phyloP scores from a whole-genome alignment of 1,284 basidiomycete species.

The Sutorius eximius region DNA sequence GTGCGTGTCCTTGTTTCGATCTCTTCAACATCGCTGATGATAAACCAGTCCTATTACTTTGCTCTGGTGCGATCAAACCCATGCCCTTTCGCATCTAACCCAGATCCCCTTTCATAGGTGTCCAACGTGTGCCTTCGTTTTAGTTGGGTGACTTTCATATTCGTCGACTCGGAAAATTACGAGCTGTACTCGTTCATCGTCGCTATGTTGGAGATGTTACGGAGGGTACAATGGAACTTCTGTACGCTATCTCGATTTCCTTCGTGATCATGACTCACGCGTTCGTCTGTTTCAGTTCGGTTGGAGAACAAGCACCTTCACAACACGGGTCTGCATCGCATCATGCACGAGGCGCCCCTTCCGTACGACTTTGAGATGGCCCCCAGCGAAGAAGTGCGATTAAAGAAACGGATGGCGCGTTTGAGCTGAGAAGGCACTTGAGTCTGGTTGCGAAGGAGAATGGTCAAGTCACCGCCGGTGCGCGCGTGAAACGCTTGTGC shows the following conservation, averaged over 20 bases:
- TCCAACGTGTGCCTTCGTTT: conserved; percentile 78
- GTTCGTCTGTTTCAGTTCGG: conserved; percentile 49
- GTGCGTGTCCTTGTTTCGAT: conserved; percentile 43
- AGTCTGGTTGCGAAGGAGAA: not conserved
- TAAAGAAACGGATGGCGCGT: conserved; percentile 21
- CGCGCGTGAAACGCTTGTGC: not conserved
- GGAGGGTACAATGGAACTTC: conserved; percentile 92
- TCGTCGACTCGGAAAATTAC: conserved; percentile 48
- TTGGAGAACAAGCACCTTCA: conserved; percentile 86
- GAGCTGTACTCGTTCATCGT: conserved; percentile 68
- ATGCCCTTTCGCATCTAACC: not conserved
- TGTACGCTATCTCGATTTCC: conserved; percentile 47
- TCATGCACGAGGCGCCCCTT: conserved; percentile 72
- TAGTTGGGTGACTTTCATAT: conserved; percentile 81
- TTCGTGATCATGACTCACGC: not conserved
- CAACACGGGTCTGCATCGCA: conserved; percentile 80
- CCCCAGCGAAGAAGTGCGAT: conserved; percentile 7
- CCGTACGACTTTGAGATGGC: conserved; percentile 60
- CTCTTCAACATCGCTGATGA: not conserved
- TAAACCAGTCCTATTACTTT: conserved; percentile 66
- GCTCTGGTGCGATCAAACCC: conserved; percentile 55
- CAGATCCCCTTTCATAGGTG: conserved; percentile 41
- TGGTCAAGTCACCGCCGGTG: not conserved
- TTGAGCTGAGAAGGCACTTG: conserved; percentile 17
- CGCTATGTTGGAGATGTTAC: conserved; percentile 74